These are phyloP conservation scores for Fragaria nilgerrensis DNA, from an alignment of 306 rosid species.

Conservation along the genomic window DNA sequence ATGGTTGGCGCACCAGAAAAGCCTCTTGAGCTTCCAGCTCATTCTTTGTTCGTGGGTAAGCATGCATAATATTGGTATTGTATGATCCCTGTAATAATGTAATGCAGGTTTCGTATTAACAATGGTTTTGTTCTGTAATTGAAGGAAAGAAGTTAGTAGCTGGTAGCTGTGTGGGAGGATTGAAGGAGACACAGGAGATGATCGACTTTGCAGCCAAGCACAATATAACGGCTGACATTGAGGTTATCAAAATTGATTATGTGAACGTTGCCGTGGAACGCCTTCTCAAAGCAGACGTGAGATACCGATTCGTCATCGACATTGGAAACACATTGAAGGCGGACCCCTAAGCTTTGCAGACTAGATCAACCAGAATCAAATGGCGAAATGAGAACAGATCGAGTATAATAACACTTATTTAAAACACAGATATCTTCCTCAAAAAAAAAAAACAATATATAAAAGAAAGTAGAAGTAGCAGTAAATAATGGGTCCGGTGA, in stretches of 20 bases:
- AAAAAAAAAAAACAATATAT: too few relatives aligned
- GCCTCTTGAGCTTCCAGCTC: slow-evolving; percentile 31
- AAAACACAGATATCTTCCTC: too few relatives aligned
- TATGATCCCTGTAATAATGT: not conserved
- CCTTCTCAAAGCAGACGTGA: slow-evolving; percentile 45
- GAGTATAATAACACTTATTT: too few relatives aligned
- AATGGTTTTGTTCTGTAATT: not conserved
- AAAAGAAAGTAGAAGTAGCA: too few relatives aligned
- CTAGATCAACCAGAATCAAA: not conserved
- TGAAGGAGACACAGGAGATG: slow-evolving; percentile 44
- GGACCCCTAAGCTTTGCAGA: not conserved
- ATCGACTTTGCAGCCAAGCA: slow-evolving; percentile 54
- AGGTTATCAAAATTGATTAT: slow-evolving; percentile 43
- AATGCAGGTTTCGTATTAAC: not conserved
- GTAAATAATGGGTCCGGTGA: too few relatives aligned
- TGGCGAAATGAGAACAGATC: not conserved
- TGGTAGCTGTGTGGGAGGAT: slow-evolving; percentile 33
- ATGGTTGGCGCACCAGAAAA: slow-evolving; percentile 36
- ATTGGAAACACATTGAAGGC: slow-evolving; percentile 26
- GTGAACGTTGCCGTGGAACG: slow-evolving; percentile 55
- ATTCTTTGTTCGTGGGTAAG: slow-evolving; percentile 37
- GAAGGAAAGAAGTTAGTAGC: slow-evolving; percentile 19
- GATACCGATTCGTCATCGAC: slow-evolving; percentile 52
- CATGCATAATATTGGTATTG: not conserved
- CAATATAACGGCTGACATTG: slow-evolving; percentile 46